A percentile compares a stretch with the other conserved stretches of the same genome.
Conservation (phyloP, 768 basidiomycete species). For the Lepiota venenata region DNA sequence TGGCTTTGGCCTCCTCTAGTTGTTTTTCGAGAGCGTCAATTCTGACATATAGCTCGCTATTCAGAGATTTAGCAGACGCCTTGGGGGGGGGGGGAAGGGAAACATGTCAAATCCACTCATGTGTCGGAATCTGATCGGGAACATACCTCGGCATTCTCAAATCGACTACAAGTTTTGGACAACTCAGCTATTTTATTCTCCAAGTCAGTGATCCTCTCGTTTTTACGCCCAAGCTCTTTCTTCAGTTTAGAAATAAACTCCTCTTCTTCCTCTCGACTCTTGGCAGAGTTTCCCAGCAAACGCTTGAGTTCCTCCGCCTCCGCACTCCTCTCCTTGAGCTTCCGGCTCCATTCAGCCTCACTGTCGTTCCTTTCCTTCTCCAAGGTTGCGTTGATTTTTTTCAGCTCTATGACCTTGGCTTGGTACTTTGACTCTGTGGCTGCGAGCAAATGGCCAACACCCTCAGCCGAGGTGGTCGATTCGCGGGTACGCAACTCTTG, state of each 20-base stretch:
- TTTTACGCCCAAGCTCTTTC: conserved; percentile 49
- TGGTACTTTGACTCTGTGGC: conserved; percentile 79
- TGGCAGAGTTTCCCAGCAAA: conserved; percentile 52
- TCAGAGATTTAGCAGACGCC: conserved; percentile 34
- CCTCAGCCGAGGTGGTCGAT: conserved; percentile 51
- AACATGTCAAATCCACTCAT: not conserved
- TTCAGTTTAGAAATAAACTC: conserved; percentile 47
- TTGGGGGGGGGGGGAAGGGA: too few species aligned
- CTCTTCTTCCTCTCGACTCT: conserved; percentile 62
- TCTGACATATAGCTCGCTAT: conserved; percentile 46
- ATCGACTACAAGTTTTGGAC: conserved; percentile 43
- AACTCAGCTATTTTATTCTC: conserved; percentile 51
- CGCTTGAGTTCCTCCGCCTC: conserved; percentile 75
- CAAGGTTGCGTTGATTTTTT: conserved; percentile 51
- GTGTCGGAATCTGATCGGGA: not conserved
- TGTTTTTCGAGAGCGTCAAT: conserved; percentile 56
- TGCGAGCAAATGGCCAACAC: conserved; percentile 69
- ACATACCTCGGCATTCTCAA: conserved; percentile 64
- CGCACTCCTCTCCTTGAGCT: conserved; percentile 71
- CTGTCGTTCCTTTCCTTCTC: conserved; percentile 86
- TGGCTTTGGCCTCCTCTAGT: conserved; percentile 67
- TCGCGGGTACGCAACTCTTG: conserved; percentile 45
- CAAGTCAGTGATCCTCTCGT: conserved; percentile 43
- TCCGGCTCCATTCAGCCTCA: conserved; percentile 88
- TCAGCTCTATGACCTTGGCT: conserved; percentile 67